Conservation (phyloP, 1,139 yeast genomes). For the Yamadazyma conglobata region DNA sequence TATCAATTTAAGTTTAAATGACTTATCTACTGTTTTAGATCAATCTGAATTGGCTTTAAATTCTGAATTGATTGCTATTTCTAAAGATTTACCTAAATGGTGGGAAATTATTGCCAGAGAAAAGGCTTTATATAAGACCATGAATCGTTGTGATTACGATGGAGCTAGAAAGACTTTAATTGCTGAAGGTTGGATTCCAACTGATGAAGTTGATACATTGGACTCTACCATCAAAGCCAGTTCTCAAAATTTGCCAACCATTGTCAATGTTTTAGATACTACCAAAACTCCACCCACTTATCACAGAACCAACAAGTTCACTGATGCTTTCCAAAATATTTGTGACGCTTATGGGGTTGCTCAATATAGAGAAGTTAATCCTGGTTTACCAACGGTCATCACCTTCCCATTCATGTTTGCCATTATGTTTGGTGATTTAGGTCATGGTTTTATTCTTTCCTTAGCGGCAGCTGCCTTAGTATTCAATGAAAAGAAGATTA, state of each 20-base stretch:
- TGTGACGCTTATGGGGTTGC: constrained; percentile 82
- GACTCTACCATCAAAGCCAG: constrained; percentile 31
- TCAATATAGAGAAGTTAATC: constrained; percentile 72
- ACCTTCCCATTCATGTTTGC: constrained; percentile 88
- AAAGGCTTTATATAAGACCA: constrained; percentile 62
- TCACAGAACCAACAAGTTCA: constrained; percentile 73
- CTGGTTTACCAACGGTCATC: constrained; percentile 74
- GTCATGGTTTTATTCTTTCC: constrained; percentile 69
- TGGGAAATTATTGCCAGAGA: constrained; percentile 67
- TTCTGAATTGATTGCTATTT: constrained; percentile 70
- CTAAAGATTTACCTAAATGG: constrained; percentile 70
- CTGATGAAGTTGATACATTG: constrained; percentile 46
- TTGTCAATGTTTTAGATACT: constrained; percentile 61
- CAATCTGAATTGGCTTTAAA: constrained; percentile 56
- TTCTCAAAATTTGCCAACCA: constrained; percentile 58
- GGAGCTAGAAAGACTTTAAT: constrained; percentile 59
- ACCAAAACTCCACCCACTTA: constrained; percentile 74
- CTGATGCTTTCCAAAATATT: constrained; percentile 71
- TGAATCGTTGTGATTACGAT: constrained; percentile 68
- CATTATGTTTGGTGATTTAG: constrained; percentile 83
- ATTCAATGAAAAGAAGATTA: constrained; percentile 55
- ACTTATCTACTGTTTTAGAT: constrained; percentile 54
- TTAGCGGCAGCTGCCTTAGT: constrained; percentile 60
- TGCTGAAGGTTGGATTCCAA: constrained; percentile 82
- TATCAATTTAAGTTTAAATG: constrained; percentile 52